These are phyloP conservation scores for Baorangia bicolor DNA, from an alignment of 768 basidiomycete genomes.

Conservation along the genomic window DNA sequence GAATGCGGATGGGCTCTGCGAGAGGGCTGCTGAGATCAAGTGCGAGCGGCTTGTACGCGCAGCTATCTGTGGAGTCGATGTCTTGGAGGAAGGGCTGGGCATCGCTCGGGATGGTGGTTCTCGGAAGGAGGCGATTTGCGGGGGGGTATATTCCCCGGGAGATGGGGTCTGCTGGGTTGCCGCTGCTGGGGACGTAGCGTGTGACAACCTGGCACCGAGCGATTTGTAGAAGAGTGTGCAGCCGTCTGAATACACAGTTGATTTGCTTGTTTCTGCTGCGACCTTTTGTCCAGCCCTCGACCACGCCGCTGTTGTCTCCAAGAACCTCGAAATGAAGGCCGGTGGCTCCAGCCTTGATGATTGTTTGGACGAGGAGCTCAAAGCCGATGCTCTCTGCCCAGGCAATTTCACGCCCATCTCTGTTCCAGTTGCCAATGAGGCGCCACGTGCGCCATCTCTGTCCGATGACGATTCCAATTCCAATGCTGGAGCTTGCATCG, in stretches of 20 bases:
- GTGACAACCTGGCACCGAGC: no score
- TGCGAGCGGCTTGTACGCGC: no score
- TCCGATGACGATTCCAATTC: slow-evolving; percentile 7
- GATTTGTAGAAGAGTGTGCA: not conserved
- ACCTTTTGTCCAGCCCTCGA: no score
- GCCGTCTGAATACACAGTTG: not conserved
- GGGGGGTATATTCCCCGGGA: not conserved
- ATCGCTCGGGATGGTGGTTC: not conserved
- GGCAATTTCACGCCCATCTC: not conserved
- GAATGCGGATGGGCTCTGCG: no score
- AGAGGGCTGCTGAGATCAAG: no score
- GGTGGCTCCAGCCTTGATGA: not conserved
- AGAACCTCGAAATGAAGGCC: no score
- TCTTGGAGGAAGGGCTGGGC: not conserved
- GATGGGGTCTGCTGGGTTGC: slow-evolving; percentile 6
- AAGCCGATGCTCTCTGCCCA: not conserved
- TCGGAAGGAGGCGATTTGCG: slow-evolving; percentile 2
- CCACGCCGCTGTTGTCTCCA: no score
- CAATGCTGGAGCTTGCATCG: slow-evolving; percentile 15
- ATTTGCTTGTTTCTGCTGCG: no score
- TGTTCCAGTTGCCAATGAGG: not conserved
- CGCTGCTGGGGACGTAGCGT: slow-evolving; percentile 12
- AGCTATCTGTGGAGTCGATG: no score
- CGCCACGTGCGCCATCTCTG: not conserved
- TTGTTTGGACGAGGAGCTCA: not conserved